Percentiles rank a stretch among this genome's conserved stretches.
phyloP scores from a whole-genome alignment of 2,329 filamentous ascomycete genomes.

The Fusarium vanettenii region DNA sequence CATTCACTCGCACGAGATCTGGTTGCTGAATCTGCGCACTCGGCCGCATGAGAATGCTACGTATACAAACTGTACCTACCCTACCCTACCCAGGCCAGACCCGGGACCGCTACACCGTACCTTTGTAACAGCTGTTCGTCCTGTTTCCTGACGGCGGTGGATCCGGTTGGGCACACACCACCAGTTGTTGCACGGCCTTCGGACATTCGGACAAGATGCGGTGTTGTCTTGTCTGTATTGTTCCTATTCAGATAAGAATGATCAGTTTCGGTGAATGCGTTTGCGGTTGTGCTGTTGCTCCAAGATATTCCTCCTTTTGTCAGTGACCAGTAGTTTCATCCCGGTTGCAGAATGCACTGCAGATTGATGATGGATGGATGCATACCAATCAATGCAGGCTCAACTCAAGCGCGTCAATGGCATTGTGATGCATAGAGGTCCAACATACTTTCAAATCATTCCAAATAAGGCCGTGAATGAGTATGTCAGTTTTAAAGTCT shows the following conservation, averaged over 20 bases:
- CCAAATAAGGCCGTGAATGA: not conserved
- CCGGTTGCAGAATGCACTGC: not conserved
- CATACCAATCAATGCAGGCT: not conserved
- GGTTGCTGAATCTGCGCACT: slow-evolving; percentile 21
- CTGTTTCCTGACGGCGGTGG: slow-evolving; percentile 26
- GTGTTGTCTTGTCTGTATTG: not conserved
- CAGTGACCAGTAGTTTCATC: not conserved
- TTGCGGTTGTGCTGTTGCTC: not conserved
- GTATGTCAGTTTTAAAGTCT: not conserved
- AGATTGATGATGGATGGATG: not conserved
- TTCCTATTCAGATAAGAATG: not conserved
- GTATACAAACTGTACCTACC: slow-evolving; percentile 9
- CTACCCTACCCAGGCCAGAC: not conserved
- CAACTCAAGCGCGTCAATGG: not conserved
- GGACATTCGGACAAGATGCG: slow-evolving; percentile 36
- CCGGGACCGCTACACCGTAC: slow-evolving; percentile 15
- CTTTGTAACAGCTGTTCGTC: slow-evolving; percentile 37
- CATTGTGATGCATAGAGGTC: not conserved
- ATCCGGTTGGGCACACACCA: slow-evolving; percentile 35
- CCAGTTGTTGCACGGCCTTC: slow-evolving; percentile 34
- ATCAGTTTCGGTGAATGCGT: not conserved
- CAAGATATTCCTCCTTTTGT: not conserved
- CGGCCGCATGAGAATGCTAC: slow-evolving; percentile 16
- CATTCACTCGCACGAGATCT: slow-evolving; percentile 37
- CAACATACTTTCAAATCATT: not conserved